A percentile compares a stretch with the other conserved stretches of the same genome.
Conservation (phyloP, 345 rosid species). For the Salix koriyanagi region DNA sequence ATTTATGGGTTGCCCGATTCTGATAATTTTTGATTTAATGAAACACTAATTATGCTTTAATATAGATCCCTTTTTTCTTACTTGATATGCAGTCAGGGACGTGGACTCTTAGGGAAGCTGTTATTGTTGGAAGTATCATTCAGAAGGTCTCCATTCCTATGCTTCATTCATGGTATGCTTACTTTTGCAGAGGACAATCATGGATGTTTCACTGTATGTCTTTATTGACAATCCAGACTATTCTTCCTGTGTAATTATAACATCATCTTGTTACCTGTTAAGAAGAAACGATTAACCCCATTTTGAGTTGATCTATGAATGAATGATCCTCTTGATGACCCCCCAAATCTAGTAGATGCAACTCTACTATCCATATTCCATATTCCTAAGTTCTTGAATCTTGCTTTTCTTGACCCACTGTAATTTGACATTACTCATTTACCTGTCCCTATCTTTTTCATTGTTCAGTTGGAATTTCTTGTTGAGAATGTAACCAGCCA, state of each 20-base stretch:
- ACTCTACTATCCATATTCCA: not conserved
- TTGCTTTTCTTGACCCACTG: not conserved
- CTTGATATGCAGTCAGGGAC: constrained; percentile 75
- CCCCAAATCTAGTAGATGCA: not conserved
- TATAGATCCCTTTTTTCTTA: not conserved
- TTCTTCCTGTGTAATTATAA: not conserved
- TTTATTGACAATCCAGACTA: not conserved
- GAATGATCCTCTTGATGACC: not conserved
- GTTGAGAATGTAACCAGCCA: too few species aligned
- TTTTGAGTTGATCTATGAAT: not conserved
- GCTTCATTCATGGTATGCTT: constrained; percentile 81
- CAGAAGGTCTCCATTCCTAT: constrained; percentile 78
- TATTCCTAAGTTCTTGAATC: not conserved
- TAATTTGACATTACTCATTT: not conserved
- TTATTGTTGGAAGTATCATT: constrained; percentile 77
- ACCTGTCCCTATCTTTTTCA: not conserved
- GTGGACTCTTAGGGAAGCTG: constrained; percentile 91
- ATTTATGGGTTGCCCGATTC: not conserved
- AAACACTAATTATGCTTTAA: not conserved
- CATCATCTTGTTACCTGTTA: not conserved
- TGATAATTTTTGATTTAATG: not conserved
- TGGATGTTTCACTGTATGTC: not conserved
- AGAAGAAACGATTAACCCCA: not conserved
- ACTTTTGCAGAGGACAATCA: not conserved
- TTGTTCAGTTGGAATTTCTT: not conserved